Conservation (phyloP, 495 filamentous ascomycete species). For the Penicillium ochrochloron region DNA sequence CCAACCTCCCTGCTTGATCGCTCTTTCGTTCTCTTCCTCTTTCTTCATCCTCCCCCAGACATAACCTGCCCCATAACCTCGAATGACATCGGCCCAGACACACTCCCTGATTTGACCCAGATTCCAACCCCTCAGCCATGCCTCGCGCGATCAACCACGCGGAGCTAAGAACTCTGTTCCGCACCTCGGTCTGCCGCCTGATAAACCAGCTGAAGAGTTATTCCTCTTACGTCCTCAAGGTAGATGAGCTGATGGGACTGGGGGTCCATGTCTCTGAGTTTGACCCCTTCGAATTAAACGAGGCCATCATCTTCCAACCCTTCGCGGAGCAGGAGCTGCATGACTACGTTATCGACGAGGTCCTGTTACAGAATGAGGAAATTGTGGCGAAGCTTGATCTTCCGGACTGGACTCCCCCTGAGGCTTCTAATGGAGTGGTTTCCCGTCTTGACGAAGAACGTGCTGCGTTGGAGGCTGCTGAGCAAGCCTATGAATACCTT, state of each 20-base stretch:
- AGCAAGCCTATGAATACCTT: not conserved
- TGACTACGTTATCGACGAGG: not conserved
- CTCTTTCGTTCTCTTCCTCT: not conserved
- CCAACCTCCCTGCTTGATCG: not conserved
- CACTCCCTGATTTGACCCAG: not conserved
- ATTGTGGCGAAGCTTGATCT: not conserved
- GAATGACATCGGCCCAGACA: not conserved
- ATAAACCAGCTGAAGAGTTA: not conserved
- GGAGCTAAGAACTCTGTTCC: not conserved
- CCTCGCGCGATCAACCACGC: not conserved
- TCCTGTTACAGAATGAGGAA: not conserved
- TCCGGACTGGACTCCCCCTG: not conserved
- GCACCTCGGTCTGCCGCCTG: not conserved
- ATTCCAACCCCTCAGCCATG: not conserved
- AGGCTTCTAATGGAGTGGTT: not conserved
- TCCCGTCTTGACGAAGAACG: not conserved
- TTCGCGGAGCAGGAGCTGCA: not conserved
- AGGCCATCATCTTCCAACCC: slow-evolving; percentile 1
- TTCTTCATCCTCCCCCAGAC: not conserved
- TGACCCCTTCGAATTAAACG: not conserved
- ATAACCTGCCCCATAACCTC: not conserved
- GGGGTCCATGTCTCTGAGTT: not conserved
- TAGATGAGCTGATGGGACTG: not conserved
- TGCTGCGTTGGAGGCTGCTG: not conserved
- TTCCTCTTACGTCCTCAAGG: not conserved